Evolutionary conservation across 768 basidiomycete species (phyloP).

Genomic region (Naganishia antarctica): DNA sequence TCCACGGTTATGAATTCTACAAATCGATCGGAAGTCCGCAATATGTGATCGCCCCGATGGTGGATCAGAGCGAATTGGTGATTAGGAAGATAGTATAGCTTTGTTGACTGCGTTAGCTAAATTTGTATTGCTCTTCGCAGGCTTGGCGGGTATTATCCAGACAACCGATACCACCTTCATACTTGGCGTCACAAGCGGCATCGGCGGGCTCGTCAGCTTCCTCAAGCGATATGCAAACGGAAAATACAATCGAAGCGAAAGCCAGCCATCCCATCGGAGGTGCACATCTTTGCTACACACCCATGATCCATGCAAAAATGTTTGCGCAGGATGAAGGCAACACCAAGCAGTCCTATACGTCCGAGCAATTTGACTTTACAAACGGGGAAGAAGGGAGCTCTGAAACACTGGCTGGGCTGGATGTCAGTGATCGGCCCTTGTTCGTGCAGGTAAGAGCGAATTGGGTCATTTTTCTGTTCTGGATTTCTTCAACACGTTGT

Average conservation of each 20-base stretch:
- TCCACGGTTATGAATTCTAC: slow-evolving; percentile 76
- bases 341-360: slow-evolving; percentile 2
- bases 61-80: slow-evolving; percentile 93
- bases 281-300: slow-evolving; percentile 77
- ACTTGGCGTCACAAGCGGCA: slow-evolving; percentile 16
- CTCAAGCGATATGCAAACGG: slow-evolving; percentile 12
- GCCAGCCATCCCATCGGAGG: slow-evolving; percentile 31
- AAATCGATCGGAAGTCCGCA: slow-evolving; percentile 74
- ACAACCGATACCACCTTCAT: slow-evolving; percentile 35
- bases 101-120: not conserved
- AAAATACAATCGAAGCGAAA: slow-evolving; percentile 5
- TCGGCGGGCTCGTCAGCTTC: not conserved
- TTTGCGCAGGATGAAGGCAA: slow-evolving; percentile 29
- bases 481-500: not conserved
- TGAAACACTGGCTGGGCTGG: slow-evolving; percentile 38
- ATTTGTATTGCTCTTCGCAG: slow-evolving; percentile 51
- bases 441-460: slow-evolving; percentile 62
- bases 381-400: slow-evolving; percentile 76
- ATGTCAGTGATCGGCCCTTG: slow-evolving; percentile 67
- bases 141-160: slow-evolving; percentile 83
- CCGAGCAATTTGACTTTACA: slow-evolving; percentile 22
- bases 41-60: slow-evolving; percentile 94
- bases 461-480: not conserved
- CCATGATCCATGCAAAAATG: slow-evolving; percentile 91
- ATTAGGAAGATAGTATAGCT: slow-evolving; percentile 43